Base-by-base conservation (phyloP, 495 filamentous ascomycete genomes). In the Apodospora peruviana region DNA sequence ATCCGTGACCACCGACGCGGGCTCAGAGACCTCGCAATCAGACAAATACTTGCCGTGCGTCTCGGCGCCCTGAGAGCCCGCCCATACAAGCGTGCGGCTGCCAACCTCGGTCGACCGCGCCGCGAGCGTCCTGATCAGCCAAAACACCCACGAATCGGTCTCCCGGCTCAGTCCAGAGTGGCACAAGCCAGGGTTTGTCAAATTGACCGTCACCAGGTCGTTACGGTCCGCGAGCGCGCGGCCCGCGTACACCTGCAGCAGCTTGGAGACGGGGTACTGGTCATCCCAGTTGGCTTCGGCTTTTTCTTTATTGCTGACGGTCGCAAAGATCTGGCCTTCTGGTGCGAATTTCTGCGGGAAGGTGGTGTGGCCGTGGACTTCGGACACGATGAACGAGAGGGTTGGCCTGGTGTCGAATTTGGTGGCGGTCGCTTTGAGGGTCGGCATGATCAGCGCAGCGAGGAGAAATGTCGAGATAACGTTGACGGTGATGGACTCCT, bases 401-500 rank as follows among this genome's bases (percentile, higher is more conserved):
- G 53, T 52, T 0, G 73, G 67, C 5, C 42, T 40, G 10, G 52
- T 41, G 5, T 48, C 17, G 34, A 43, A 37, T 40, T 32, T 16
- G 4, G 21, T 25, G 19, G 58, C 63, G 1, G 69, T 69, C 0
- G 65, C 57, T 17, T 58, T 55, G 2, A 77, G 52, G 12, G 62
- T 61, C 1, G 70, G 72, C 14, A 78, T 62, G 12, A 80, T 47
- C 0, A 77, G 66, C 0, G 74, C 48, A 2, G 54, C 70, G 1
- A 80, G 61, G 0, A 80, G 62, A 11, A 74, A 51, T 0, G 68
- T 78, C 23, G 60, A 68, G 51, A 80, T 59, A 12, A 77, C 70
- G 45, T 84, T 84, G 22, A 81, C 74, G 0, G 76, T 76, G 34
- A 83, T 67, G 1, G 52, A 63, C 9, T 51, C 52, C 56, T 79